Evolutionary conservation across 2,329 filamentous ascomycete species (phyloP).

Genomic region (Penicillium expansum): DNA sequence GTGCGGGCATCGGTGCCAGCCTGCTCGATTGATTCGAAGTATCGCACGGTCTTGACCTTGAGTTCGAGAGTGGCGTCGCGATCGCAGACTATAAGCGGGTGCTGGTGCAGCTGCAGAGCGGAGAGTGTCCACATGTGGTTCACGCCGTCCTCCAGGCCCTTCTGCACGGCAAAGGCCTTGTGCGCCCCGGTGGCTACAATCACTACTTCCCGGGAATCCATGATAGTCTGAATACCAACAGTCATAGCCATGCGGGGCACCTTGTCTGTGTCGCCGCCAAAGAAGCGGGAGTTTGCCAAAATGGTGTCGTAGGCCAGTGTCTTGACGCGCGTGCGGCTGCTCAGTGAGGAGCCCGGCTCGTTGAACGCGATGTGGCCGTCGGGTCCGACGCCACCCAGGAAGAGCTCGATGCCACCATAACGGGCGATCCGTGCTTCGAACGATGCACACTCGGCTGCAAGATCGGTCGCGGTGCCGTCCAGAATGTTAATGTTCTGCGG

Average conservation of each 20-base stretch:
- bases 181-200: constrained; percentile 78
- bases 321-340: constrained; percentile 78
- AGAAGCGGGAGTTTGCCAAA: constrained; percentile 80
- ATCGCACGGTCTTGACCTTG: constrained; percentile 71
- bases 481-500: constrained; percentile 82
- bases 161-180: constrained; percentile 76
- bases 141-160: constrained; percentile 75
- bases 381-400: constrained; percentile 79
- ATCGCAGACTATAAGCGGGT: constrained; percentile 79
- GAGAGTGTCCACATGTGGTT: constrained; percentile 93
- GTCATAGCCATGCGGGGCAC: constrained; percentile 82
- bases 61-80: constrained; percentile 73
- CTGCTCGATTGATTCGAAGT: constrained; percentile 70
- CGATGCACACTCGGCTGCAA: constrained; percentile 71
- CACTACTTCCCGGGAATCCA: constrained; percentile 77
- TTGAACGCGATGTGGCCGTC: constrained; percentile 91
- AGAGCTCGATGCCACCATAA: constrained; percentile 77
- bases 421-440: constrained; percentile 76
- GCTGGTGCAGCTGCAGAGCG: constrained; percentile 73
- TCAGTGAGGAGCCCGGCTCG: constrained; percentile 76
- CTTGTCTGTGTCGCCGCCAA: constrained; percentile 67
- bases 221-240: constrained; percentile 78
- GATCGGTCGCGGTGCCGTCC: constrained; percentile 73
- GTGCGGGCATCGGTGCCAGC: constrained; percentile 52
- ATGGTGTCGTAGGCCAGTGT: constrained; percentile 85